These are phyloP conservation scores for Fusarium pseudoanthophilum DNA, from an alignment of 2,329 filamentous ascomycete species.

Conservation along the genomic window DNA sequence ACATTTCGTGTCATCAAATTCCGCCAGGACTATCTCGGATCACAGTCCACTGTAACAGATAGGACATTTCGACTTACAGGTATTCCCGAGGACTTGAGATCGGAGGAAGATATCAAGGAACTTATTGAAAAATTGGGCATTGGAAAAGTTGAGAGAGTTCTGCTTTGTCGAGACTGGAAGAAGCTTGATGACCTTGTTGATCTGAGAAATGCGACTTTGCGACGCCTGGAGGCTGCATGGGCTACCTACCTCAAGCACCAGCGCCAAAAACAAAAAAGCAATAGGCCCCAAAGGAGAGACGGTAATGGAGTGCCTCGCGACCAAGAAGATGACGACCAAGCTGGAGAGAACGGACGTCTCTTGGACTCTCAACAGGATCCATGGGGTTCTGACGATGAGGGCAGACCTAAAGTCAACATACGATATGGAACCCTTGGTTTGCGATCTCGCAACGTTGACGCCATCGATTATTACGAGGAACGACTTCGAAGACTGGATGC, in stretches of 20 bases:
- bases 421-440: conserved; percentile 83
- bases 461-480: conserved; percentile 94
- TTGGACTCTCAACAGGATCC: conserved; percentile 59
- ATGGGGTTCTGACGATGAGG: conserved; percentile 53
- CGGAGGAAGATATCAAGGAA: conserved; percentile 84
- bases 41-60: conserved; percentile 95
- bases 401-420: conserved; percentile 75
- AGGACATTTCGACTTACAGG: conserved; percentile 92
- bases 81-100: conserved; percentile 81
- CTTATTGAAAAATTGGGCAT: conserved; percentile 90
- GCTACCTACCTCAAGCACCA: conserved; percentile 67
- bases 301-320: conserved; percentile 38
- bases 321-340: conserved; percentile 54
- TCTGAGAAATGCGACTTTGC: conserved; percentile 71
- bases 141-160: conserved; percentile 89
- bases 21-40: conserved; percentile 90
- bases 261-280: neutral
- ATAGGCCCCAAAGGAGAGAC: neutral
- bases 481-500: conserved; percentile 83
- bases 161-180: conserved; percentile 87
- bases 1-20: conserved; percentile 87
- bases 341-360: conserved; percentile 69
- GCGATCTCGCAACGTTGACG: conserved; percentile 79
- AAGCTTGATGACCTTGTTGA: conserved; percentile 80
- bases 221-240: conserved; percentile 85